Percentiles rank a stretch among this genome's conserved stretches.
Conservation (phyloP, 352 stramenopile genomes). For the Phytophthora citrophthora region DNA sequence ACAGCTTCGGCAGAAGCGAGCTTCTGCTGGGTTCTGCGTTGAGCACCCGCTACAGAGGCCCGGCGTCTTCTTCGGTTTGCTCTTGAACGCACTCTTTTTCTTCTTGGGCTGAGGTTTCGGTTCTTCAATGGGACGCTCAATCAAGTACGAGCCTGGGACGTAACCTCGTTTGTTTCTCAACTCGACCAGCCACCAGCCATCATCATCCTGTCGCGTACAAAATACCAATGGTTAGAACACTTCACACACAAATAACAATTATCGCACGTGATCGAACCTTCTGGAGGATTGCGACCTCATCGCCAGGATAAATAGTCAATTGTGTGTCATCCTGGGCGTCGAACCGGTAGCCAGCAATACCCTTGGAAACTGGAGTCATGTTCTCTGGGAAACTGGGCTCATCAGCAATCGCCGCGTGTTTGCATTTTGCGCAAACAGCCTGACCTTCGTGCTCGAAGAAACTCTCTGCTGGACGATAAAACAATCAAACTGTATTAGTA, state of each 20-base stretch:
- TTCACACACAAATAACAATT: not conserved
- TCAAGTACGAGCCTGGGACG: slow-evolving; percentile 83
- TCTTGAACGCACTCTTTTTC: slow-evolving; percentile 39
- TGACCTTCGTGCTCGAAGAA: slow-evolving; percentile 85
- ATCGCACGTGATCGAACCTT: slow-evolving; percentile 43
- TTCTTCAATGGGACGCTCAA: slow-evolving; percentile 66
- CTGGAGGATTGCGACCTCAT: slow-evolving; percentile 80
- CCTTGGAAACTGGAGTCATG: slow-evolving; percentile 51
- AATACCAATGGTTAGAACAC: slow-evolving; percentile 5
- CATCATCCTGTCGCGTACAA: slow-evolving; percentile 55
- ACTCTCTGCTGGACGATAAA: slow-evolving; percentile 63
- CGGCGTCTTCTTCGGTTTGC: slow-evolving; percentile 40
- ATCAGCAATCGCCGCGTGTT: slow-evolving; percentile 72
- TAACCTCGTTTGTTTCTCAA: slow-evolving; percentile 74
- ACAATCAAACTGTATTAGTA: slow-evolving; percentile 35
- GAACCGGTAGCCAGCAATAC: slow-evolving; percentile 79
- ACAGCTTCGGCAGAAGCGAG: slow-evolving; percentile 82
- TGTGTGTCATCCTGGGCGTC: slow-evolving; percentile 83
- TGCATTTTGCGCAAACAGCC: slow-evolving; percentile 81
- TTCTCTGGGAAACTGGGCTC: slow-evolving; percentile 52
- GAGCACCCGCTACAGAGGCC: slow-evolving; percentile 74
- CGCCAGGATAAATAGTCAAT: slow-evolving; percentile 80
- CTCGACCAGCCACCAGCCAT: slow-evolving; percentile 87
- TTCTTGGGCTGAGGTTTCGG: slow-evolving; percentile 41
- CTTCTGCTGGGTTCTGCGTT: slow-evolving; percentile 77